Conservation (phyloP, 352 stramenopile genomes). For the Globisporangium abappressorium region DNA sequence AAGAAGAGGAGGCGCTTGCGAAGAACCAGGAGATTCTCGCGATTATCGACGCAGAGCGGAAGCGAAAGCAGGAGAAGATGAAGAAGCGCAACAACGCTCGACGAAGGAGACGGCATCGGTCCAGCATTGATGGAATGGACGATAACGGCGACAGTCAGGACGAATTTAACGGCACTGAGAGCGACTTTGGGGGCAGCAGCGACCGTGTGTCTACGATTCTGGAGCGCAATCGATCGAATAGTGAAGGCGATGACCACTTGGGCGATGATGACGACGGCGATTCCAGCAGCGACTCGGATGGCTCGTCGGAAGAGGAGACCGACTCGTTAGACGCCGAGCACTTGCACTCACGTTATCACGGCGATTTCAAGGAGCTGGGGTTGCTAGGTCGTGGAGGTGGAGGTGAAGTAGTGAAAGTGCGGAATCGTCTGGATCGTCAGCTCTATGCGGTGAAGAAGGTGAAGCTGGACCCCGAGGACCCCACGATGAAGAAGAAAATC, state of each 20-base stretch:
- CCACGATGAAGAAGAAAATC: constrained; percentile 95
- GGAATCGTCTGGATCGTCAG: constrained; percentile 79
- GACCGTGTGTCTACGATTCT: constrained; percentile 35
- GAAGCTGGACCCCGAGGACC: constrained; percentile 81
- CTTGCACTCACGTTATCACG: constrained; percentile 75
- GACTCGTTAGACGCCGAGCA: constrained; percentile 39
- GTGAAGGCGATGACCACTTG: constrained; percentile 14
- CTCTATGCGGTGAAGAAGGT: constrained; percentile 88
- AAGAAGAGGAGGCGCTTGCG: constrained; percentile 58
- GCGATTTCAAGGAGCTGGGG: constrained; percentile 84
- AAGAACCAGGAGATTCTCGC: constrained; percentile 77
- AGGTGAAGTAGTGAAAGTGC: constrained; percentile 82
- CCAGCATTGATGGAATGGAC: constrained; percentile 53
- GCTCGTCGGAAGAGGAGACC: constrained; percentile 50
- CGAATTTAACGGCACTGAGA: constrained; percentile 24
- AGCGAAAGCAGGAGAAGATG: constrained; percentile 58
- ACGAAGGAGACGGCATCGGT: constrained; percentile 41
- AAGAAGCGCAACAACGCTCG: constrained; percentile 49
- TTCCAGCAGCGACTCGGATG: constrained; percentile 22
- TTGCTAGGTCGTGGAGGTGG: constrained; percentile 78
- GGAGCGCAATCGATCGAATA: constrained; percentile 29
- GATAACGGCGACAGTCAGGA: constrained; percentile 23
- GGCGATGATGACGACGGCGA: constrained; percentile 19
- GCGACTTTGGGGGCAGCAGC: constrained; percentile 31
- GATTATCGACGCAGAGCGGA: constrained; percentile 73